These are phyloP conservation scores for Geoglossum cookeanum DNA, from an alignment of 2,329 filamentous ascomycete genomes.

Conservation along the genomic window DNA sequence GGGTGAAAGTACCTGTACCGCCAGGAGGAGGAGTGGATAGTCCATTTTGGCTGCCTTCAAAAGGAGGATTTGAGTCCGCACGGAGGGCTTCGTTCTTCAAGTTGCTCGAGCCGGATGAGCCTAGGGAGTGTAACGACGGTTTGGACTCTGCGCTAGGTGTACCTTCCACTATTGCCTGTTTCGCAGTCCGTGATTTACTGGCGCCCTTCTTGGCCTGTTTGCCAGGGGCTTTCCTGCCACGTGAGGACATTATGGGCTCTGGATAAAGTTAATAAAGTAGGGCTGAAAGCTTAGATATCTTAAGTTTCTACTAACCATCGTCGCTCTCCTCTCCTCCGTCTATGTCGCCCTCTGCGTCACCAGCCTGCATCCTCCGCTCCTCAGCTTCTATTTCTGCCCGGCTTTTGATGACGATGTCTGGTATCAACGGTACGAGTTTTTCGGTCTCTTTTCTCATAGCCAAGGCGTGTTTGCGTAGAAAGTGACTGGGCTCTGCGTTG, in stretches of 20 bases:
- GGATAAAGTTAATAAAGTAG: constrained; percentile 4
- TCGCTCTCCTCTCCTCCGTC: constrained; percentile 82
- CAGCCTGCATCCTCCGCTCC: constrained; percentile 57
- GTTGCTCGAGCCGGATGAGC: constrained; percentile 19
- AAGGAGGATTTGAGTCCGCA: constrained; percentile 51
- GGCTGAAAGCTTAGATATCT: not conserved
- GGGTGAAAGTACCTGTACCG: constrained; percentile 53
- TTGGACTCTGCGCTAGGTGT: constrained; percentile 62
- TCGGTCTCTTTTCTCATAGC: constrained; percentile 96
- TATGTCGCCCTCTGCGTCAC: constrained; percentile 67
- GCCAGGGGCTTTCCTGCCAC: constrained; percentile 69
- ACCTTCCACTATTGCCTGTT: constrained; percentile 53
- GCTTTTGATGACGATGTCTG: constrained; percentile 75
- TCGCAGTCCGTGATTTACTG: constrained; percentile 48
- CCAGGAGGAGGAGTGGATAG: constrained; percentile 61
- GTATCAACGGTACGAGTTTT: constrained; percentile 86
- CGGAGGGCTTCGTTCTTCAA: constrained; percentile 33
- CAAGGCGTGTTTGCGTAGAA: constrained; percentile 76
- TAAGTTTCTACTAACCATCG: constrained; percentile 29
- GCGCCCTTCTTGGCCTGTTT: constrained; percentile 57
- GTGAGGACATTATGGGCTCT: constrained; percentile 94
- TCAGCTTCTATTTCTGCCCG: constrained; percentile 88
- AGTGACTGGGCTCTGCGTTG: constrained; percentile 76
- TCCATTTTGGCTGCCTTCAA: constrained; percentile 64
- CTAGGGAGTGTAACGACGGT: constrained; percentile 40